Evolutionary conservation across 2,329 filamentous ascomycete genomes (phyloP).

Genomic region (Cercospora zeina): DNA sequence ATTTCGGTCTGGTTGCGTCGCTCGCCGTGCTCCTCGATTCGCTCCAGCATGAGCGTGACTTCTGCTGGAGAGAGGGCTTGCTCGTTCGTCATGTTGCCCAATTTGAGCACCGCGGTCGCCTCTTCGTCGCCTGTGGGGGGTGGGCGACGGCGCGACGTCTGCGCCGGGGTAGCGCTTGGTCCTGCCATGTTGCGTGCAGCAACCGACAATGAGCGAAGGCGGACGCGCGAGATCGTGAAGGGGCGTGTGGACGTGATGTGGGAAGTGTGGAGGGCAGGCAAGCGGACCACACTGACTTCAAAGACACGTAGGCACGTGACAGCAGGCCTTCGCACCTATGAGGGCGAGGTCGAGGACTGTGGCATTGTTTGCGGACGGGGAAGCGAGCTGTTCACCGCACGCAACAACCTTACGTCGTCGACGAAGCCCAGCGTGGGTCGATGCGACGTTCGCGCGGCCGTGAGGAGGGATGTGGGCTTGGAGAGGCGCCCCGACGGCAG

Average conservation of each 20-base stretch:
- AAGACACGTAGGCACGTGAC: constrained; percentile 2
- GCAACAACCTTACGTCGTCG: neutral
- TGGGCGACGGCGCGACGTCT: constrained; percentile 61
- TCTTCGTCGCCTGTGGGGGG: constrained; percentile 79
- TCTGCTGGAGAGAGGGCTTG: constrained; percentile 91
- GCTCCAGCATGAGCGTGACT: constrained; percentile 87
- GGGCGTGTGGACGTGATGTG: neutral
- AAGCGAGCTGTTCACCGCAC: neutral
- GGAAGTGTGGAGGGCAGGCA: neutral
- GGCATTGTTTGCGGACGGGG: neutral
- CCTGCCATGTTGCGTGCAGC: constrained; percentile 34
- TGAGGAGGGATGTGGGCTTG: constrained; percentile 4
- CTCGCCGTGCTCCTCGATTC: constrained; percentile 55
- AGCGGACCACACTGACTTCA: neutral
- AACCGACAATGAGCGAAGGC: neutral
- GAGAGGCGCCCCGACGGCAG: neutral
- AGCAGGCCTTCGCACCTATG: neutral
- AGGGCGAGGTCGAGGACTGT: neutral
- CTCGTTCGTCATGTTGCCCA: constrained; percentile 91
- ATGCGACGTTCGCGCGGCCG: constrained; percentile 1
- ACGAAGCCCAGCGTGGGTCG: neutral
- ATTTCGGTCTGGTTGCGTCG: constrained; percentile 58
- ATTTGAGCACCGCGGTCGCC: constrained; percentile 74
- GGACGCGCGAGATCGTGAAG: neutral
- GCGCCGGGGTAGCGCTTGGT: constrained; percentile 26